A percentile compares a stretch with the other conserved stretches of the same genome.
phyloP scores from a whole-genome alignment of 441 rosid species.

The Pelargonium exstipulatum region DNA sequence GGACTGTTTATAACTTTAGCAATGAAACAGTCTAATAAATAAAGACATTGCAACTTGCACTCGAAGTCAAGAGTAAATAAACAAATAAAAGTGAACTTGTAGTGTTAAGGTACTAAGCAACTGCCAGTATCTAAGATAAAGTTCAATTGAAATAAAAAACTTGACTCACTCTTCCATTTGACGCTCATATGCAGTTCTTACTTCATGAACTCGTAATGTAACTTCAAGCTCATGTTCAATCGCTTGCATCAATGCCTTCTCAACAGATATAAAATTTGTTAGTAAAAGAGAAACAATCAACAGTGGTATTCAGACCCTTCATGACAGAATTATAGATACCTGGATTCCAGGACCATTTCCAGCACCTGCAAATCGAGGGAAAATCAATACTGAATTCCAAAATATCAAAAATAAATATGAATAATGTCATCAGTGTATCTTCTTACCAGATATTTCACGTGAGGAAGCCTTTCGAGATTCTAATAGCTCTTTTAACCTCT shows the following conservation, averaged over 20 bases:
- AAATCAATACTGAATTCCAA: conserved; percentile 19
- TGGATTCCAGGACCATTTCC: conserved; percentile 75
- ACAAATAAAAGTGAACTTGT: neutral
- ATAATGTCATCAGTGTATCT: conserved; percentile 18
- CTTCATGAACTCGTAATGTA: conserved; percentile 84
- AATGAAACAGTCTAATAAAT: neutral
- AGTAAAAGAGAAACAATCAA: conserved; percentile 16
- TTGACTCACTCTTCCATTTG: conserved; percentile 89
- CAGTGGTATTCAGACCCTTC: conserved; percentile 9
- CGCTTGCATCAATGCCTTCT: conserved; percentile 77
- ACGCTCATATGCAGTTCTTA: conserved; percentile 80
- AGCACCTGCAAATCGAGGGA: conserved; percentile 32
- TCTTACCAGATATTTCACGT: conserved; percentile 48
- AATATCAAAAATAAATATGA: conserved; percentile 16
- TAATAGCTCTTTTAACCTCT: conserved; percentile 84
- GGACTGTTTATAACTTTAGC: neutral
- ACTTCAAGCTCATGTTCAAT: conserved; percentile 98
- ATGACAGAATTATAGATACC: conserved; percentile 40
- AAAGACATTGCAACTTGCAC: neutral
- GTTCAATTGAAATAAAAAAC: conserved; percentile 9
- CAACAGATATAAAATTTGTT: conserved; percentile 19
- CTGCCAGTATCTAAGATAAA: neutral
- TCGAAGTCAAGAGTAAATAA: neutral
- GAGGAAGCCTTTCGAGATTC: conserved; percentile 77
- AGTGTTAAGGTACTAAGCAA: neutral